These are phyloP conservation scores for Echinochloa phyllopogon DNA, from an alignment of 176 grass and related monocot genomes.

Conservation along the genomic window DNA sequence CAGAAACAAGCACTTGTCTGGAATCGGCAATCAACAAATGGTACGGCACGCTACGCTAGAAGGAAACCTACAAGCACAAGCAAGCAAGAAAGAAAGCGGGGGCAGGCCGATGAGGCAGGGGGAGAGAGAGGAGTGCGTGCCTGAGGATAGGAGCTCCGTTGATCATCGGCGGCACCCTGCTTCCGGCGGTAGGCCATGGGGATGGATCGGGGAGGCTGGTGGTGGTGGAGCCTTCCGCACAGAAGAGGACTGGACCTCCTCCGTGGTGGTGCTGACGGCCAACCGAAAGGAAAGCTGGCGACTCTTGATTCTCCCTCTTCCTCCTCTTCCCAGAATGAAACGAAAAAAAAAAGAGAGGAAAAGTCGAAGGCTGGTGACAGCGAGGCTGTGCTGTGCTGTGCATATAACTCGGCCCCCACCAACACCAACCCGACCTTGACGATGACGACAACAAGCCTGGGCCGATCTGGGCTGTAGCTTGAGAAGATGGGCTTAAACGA, in stretches of 20 bases:
- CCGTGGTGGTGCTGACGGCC: background rate
- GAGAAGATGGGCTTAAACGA: too few relatives aligned
- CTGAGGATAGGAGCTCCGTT: constrained; percentile 43
- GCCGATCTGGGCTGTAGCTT: too few relatives aligned
- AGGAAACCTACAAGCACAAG: background rate
- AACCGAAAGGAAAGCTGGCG: background rate
- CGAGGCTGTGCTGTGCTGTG: too few relatives aligned
- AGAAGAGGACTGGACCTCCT: too few relatives aligned
- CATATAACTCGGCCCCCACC: background rate
- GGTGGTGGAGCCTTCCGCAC: too few relatives aligned
- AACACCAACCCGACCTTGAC: background rate
- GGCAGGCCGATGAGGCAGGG: background rate
- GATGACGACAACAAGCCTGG: too few relatives aligned
- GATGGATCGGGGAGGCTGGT: background rate
- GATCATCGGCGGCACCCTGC: constrained; percentile 40
- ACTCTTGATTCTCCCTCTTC: background rate
- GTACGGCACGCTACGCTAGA: background rate
- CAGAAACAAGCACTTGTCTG: background rate
- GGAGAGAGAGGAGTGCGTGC: background rate
- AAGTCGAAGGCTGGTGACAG: background rate
- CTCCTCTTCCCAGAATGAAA: accelerated
- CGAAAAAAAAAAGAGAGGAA: background rate
- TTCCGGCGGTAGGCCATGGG: constrained; percentile 70
- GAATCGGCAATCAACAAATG: background rate
- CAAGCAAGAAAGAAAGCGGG: background rate